Percentiles rank a stretch among this genome's conserved stretches.
phyloP scores from a whole-genome alignment of 371 early-diverging fungal species.

The Thermomucor indicae-seudaticae region DNA sequence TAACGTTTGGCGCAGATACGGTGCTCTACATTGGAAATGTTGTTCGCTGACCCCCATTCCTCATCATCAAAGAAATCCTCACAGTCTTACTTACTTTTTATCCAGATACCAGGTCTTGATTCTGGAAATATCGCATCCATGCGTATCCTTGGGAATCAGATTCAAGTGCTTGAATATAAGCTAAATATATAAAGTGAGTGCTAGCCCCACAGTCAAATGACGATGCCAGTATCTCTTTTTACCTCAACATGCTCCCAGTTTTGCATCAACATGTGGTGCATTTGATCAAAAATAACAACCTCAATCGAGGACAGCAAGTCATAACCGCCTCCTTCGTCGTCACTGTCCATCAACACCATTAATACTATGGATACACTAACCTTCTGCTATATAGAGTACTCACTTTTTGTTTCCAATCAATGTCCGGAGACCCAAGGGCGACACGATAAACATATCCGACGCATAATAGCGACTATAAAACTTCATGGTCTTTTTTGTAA shows the following conservation, averaged over 20 bases:
- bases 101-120: conserved; percentile 86
- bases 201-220: background rate
- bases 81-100: conserved; percentile 44
- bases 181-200: conserved; percentile 13
- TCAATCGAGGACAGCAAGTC: conserved; percentile 95
- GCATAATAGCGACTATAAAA: conserved; percentile 84
- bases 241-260: conserved; percentile 95
- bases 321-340: conserved; percentile 81
- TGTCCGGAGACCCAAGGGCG: conserved; percentile 89
- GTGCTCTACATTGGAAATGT: conserved; percentile 43
- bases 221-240: background rate
- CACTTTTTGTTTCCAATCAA: conserved; percentile 79
- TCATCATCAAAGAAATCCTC: background rate
- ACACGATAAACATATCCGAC: conserved; percentile 89
- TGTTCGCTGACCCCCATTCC: background rate
- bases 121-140: conserved; percentile 94
- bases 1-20: conserved; percentile 86
- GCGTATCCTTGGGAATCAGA: conserved; percentile 78
- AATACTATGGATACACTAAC: background rate
- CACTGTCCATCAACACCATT: conserved; percentile 11
- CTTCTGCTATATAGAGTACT: background rate
- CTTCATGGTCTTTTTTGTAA: conserved; percentile 81
- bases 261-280: conserved; percentile 90
- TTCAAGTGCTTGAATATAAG: conserved; percentile 83
- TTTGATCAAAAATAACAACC: conserved; percentile 81